A percentile compares a stretch with the other conserved stretches of the same genome.
Conservation (phyloP, 1,284 basidiomycete species). For the Naganishia cerealis region DNA sequence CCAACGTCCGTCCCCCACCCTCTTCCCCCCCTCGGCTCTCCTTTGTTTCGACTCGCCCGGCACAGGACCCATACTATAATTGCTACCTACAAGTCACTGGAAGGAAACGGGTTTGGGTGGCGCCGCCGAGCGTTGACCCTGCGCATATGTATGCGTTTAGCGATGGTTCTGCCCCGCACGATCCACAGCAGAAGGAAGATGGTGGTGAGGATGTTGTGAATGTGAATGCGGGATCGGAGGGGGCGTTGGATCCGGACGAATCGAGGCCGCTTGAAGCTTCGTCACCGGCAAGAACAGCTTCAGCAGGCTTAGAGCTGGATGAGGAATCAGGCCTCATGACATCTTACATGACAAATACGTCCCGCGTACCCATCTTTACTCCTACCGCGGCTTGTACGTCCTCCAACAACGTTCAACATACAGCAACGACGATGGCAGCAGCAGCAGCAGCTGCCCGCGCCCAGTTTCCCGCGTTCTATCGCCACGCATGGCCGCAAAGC, state of each 20-base stretch:
- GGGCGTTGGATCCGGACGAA: neutral
- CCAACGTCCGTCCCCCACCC: neutral
- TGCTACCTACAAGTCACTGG: constrained; percentile 88
- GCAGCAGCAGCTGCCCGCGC: neutral
- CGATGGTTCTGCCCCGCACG: constrained; percentile 20
- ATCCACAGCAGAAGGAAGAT: constrained; percentile 53
- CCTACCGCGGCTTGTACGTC: neutral
- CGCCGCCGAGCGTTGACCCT: constrained; percentile 63
- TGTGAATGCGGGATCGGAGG: neutral
- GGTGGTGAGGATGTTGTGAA: constrained; percentile 37
- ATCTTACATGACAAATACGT: constrained; percentile 56
- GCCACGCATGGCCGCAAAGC: constrained; percentile 65
- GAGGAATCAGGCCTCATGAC: constrained; percentile 62
- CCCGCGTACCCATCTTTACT: constrained; percentile 50
- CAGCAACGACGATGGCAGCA: neutral
- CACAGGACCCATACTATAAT: constrained; percentile 88
- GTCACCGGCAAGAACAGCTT: constrained; percentile 20
- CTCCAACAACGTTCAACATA: neutral
- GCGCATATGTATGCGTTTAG: constrained; percentile 60
- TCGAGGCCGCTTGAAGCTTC: neutral
- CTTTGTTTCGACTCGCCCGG: neutral
- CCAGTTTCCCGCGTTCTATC: constrained; percentile 57
- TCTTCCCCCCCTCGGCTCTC: neutral
- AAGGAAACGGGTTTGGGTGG: constrained; percentile 86
- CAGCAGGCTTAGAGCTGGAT: constrained; percentile 65